These are phyloP conservation scores for Ephemerocybe angulata DNA, from an alignment of 768 basidiomycete species.

Conservation along the genomic window DNA sequence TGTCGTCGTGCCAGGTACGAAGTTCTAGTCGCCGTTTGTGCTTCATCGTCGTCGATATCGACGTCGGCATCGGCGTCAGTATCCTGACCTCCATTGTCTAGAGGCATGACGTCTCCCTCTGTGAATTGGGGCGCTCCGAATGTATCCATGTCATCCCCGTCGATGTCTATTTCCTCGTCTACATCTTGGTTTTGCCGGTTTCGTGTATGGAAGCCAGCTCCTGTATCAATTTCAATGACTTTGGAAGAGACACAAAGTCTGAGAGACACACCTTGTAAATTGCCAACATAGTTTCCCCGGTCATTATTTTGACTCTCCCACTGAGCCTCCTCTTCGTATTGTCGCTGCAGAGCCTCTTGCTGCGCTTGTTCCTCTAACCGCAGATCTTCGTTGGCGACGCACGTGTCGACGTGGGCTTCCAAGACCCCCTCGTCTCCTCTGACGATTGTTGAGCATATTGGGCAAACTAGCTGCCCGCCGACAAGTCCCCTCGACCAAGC, in stretches of 20 bases:
- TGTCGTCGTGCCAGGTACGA: not conserved
- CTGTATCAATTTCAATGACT: slow-evolving; percentile 28
- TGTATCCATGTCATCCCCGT: slow-evolving; percentile 65
- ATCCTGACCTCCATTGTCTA: slow-evolving; percentile 16
- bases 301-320: slow-evolving; percentile 29
- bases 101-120: slow-evolving; percentile 61
- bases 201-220: slow-evolving; percentile 70
- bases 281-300: slow-evolving; percentile 40
- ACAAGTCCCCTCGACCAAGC: slow-evolving; percentile 27
- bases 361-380: slow-evolving; percentile 41
- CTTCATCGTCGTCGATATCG: slow-evolving; percentile 40
- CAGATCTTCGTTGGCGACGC: slow-evolving; percentile 55
- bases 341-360: slow-evolving; percentile 26
- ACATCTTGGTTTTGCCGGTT: slow-evolving; percentile 55
- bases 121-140: slow-evolving; percentile 77
- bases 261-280: slow-evolving; percentile 40
- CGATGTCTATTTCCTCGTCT: slow-evolving; percentile 78
- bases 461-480: slow-evolving; percentile 55
- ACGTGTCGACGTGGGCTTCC: slow-evolving; percentile 80
- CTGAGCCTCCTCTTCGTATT: slow-evolving; percentile 24
- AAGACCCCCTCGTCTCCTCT: slow-evolving; percentile 69
- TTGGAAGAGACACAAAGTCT: slow-evolving; percentile 10
- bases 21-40: slow-evolving; percentile 16
- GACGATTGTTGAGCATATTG: slow-evolving; percentile 58
- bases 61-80: slow-evolving; percentile 32